Base-by-base conservation (phyloP, 768 basidiomycete species). In the Artomyces pyxidatus region DNA sequence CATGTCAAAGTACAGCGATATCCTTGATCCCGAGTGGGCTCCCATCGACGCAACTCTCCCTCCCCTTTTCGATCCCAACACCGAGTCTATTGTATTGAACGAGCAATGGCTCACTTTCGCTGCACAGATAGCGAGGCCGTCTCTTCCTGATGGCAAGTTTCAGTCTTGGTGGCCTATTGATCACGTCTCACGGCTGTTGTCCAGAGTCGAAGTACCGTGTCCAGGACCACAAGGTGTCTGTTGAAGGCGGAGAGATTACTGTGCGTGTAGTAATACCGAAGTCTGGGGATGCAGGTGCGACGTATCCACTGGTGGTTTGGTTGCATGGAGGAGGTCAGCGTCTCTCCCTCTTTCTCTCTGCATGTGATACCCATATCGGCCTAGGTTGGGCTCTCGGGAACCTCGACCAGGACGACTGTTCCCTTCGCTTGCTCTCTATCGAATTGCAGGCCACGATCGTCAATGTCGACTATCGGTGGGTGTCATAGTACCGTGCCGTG, bases 281-380 rank as follows among this genome's bases (percentile, higher is more conserved):
- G 2, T 22, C 42, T 22, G 32, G 12, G 6, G 17, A 38, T 5
- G 19, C 39, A 23, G 37, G 25, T 17, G 27, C 29, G 32, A 37
- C 39, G 4, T 55, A 27, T 42, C 51, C 54, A 6, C 21, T 52
- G 17, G 25, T 55, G 8, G 41, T 48, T 23, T 52, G 48, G 47
- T 41, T 30, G 10, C 54, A 55, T 21, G 47, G 50, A 3, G 53
- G 53, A 41, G 53, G 53, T 47, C 3, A 7, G 7, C 3, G 3
- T 12, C 7, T 5, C n/a, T 12, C 14, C 14, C 14, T 41, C 6
- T 19, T 6, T 17, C 6, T 8, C 14, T 41, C 40, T 21, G 30
- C 22, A 27, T 8, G 32, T 35, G n/a, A 9, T n/a, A 35, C 6
- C 4, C 32, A 6, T 6, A 6, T 6, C 17, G 32, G 12, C 32